phyloP scores from a whole-genome alignment of 2,329 filamentous ascomycete genomes.

The Ophiostoma australiae region DNA sequence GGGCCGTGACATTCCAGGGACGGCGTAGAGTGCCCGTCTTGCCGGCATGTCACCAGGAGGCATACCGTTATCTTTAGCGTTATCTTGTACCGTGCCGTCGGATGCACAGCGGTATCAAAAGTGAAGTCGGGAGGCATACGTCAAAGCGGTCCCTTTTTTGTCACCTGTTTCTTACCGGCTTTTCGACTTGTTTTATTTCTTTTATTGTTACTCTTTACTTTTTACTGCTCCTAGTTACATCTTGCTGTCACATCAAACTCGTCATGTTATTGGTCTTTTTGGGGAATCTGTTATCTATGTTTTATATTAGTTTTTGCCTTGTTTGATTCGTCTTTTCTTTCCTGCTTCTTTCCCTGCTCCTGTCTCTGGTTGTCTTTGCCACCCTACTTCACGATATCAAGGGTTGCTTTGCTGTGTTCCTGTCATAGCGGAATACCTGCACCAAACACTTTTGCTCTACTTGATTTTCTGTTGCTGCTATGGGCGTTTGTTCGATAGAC shows the following conservation, averaged over 20 bases:
- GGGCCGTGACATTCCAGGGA: conserved; percentile 48
- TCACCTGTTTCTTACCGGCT: background rate
- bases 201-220: conserved; percentile 3
- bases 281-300: background rate
- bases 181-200: background rate
- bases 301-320: background rate
- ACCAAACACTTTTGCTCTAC: background rate
- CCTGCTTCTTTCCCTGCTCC: background rate
- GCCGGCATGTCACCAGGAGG: background rate
- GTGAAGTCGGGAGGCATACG: background rate
- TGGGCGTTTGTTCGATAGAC: conserved; percentile 8
- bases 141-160: background rate
- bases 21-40: conserved; percentile 22
- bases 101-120: conserved; percentile 1
- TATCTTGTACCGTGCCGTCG: background rate
- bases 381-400: background rate
- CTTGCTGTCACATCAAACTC: conserved; percentile 8
- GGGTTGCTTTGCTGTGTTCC: background rate
- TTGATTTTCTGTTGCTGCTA: background rate
- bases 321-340: background rate
- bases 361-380: background rate
- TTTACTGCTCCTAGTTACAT: conserved; percentile 12
- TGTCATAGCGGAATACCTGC: background rate
- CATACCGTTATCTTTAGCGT: background rate
- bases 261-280: conserved; percentile 10